Conservation (phyloP, 768 basidiomycete species). For the Lactarius psammicola region DNA sequence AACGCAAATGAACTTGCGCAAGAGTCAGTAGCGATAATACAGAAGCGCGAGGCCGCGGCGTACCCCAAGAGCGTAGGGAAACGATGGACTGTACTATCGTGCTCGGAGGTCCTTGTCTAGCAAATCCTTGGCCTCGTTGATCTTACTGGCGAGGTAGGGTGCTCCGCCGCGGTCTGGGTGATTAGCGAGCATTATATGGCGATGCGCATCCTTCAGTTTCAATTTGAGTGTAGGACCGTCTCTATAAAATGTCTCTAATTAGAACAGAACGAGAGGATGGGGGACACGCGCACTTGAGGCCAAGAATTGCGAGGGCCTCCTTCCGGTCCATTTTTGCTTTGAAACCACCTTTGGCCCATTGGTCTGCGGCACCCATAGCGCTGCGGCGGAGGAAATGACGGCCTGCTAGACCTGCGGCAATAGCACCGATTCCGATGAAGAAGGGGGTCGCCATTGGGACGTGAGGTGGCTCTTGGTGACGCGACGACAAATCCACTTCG, state of each 20-base stretch:
- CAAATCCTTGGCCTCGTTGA: constrained; percentile 96
- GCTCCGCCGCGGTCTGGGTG: constrained; percentile 98
- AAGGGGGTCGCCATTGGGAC: constrained; percentile 72
- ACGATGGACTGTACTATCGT: constrained; percentile 28
- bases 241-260: constrained; percentile 42
- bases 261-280: constrained; percentile 9
- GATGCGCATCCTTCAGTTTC: constrained; percentile 91
- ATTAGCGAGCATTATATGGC: constrained; percentile 96
- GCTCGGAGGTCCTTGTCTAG: constrained; percentile 76
- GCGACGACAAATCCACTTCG: neutral
- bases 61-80: neutral
- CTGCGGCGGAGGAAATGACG: constrained; percentile 68
- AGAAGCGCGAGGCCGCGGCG: neutral
- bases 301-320: constrained; percentile 89
- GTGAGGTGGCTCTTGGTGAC: neutral
- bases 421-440: constrained; percentile 71
- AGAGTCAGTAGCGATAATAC: neutral
- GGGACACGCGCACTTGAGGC: constrained; percentile 70
- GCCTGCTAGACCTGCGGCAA: constrained; percentile 73
- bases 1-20: constrained; percentile 3
- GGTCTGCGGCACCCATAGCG: constrained; percentile 63
- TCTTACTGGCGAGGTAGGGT: constrained; percentile 98
- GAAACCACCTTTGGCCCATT: constrained; percentile 95
- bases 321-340: constrained; percentile 93
- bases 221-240: constrained; percentile 75